Percentiles rank a stretch among this genome's conserved stretches.
Conservation (phyloP, 805 yeast genomes). For the Saturnispora gosingensis region DNA sequence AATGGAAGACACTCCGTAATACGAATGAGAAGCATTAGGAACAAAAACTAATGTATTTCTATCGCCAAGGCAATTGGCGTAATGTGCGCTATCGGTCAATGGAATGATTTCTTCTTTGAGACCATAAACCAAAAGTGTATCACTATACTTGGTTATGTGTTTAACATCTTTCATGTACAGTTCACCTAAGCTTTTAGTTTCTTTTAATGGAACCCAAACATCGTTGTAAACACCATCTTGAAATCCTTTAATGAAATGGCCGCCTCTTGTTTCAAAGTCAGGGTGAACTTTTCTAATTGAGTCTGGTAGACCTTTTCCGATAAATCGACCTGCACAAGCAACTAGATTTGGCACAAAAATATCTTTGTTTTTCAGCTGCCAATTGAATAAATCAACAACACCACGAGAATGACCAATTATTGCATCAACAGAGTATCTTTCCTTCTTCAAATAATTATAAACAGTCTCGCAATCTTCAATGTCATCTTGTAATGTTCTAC, state of each 20-base stretch:
- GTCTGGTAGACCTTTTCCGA: slow-evolving; percentile 37
- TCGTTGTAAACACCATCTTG: slow-evolving; percentile 41
- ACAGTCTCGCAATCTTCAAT: slow-evolving; percentile 53
- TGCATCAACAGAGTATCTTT: slow-evolving; percentile 34
- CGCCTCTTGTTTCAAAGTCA: slow-evolving; percentile 33
- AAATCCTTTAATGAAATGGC: slow-evolving; percentile 32
- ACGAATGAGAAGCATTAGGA: slow-evolving; percentile 74
- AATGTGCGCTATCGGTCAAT: slow-evolving; percentile 47
- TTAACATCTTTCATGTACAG: slow-evolving; percentile 33
- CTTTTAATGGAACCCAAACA: slow-evolving; percentile 38
- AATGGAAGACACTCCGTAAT: slow-evolving; percentile 41
- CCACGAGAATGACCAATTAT: slow-evolving; percentile 80
- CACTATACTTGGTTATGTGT: slow-evolving; percentile 34
- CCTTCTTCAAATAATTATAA: slow-evolving; percentile 26
- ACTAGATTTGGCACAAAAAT: slow-evolving; percentile 48
- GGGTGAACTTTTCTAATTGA: slow-evolving; percentile 29
- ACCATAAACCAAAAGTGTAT: slow-evolving; percentile 62
- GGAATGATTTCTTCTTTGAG: slow-evolving; percentile 59
- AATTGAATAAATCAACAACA: slow-evolving; percentile 60
- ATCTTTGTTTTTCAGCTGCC: slow-evolving; percentile 40
- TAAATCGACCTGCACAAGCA: slow-evolving; percentile 66
- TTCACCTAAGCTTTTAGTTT: slow-evolving; percentile 40
- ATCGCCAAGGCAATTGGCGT: slow-evolving; percentile 46
- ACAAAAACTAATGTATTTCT: slow-evolving; percentile 53
- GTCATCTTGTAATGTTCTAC: slow-evolving; percentile 58